Evolutionary conservation across 495 filamentous ascomycete genomes (phyloP).

Genomic region (Penicillium desertorum): DNA sequence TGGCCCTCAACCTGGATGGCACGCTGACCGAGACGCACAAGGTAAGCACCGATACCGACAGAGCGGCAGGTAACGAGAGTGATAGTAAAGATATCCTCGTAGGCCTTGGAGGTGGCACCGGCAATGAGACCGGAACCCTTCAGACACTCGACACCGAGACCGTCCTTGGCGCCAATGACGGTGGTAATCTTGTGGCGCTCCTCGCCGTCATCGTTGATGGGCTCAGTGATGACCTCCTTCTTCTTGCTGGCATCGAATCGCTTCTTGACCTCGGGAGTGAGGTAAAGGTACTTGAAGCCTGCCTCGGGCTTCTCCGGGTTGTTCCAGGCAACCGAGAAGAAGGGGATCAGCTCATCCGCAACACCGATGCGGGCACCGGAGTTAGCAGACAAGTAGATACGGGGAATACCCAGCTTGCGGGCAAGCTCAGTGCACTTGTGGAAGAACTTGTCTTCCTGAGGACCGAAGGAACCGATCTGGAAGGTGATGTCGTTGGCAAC

Average conservation of each 20-base stretch:
- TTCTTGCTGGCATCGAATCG: slow-evolving; percentile 81
- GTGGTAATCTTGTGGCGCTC: slow-evolving; percentile 92
- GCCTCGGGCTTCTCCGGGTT: slow-evolving; percentile 77
- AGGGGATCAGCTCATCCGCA: slow-evolving; percentile 93
- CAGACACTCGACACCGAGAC: slow-evolving; percentile 95
- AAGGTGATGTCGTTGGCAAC: slow-evolving; percentile 99
- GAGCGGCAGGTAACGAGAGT: slow-evolving; percentile 97
- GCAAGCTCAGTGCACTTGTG: slow-evolving; percentile 97
- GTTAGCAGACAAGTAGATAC: slow-evolving; percentile 97
- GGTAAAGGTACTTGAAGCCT: slow-evolving; percentile 98
- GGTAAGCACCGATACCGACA: slow-evolving; percentile 96
- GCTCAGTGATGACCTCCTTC: slow-evolving; percentile 85
- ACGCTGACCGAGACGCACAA: slow-evolving; percentile 95
- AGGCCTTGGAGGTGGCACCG: slow-evolving; percentile 92
- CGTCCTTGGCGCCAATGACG: slow-evolving; percentile 91
- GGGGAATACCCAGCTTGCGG: slow-evolving; percentile 86
- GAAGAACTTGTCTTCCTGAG: slow-evolving; percentile 96
- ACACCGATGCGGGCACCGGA: slow-evolving; percentile 98
- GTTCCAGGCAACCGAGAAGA: slow-evolving; percentile 97
- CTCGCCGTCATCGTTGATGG: slow-evolving; percentile 81
- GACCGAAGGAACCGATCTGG: slow-evolving; percentile 97
- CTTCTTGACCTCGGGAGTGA: slow-evolving; percentile 81
- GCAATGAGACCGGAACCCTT: slow-evolving; percentile 97
- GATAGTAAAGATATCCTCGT: slow-evolving; percentile 99
- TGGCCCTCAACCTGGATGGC: slow-evolving; percentile 99